Evolutionary conservation across 1,284 basidiomycete genomes (phyloP).

Genomic region (Ustilago shanxiensis): DNA sequence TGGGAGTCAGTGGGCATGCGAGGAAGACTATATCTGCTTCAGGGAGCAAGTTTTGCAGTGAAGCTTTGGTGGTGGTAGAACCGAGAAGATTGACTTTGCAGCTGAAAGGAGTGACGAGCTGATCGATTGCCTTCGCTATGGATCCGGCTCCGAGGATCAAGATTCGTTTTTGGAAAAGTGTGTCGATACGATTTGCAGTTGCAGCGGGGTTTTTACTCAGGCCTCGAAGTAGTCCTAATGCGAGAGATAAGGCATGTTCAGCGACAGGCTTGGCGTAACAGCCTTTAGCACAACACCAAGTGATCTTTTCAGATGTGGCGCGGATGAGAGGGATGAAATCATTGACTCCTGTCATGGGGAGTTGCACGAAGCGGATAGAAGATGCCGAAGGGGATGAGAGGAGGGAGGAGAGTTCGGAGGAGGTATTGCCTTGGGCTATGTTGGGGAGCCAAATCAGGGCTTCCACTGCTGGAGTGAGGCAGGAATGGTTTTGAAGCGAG

Average conservation of each 20-base stretch:
- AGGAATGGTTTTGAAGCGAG: background rate
- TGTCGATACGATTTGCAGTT: background rate
- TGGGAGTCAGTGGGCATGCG: constrained; percentile 43
- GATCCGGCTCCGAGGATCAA: constrained; percentile 52
- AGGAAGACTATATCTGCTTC: constrained; percentile 38
- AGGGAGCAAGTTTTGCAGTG: constrained; percentile 4
- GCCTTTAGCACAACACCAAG: constrained; percentile 54
- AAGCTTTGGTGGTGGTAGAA: constrained; percentile 11
- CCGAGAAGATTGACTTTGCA: constrained; percentile 12
- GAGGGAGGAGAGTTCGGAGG: background rate
- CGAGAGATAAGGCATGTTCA: constrained; percentile 54
- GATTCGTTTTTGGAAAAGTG: constrained; percentile 23
- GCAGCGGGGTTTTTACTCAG: background rate
- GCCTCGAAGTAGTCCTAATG: constrained; percentile 27
- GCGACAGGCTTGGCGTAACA: constrained; percentile 51
- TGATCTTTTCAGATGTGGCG: background rate
- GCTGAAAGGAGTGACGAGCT: constrained; percentile 33
- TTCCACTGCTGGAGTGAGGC: background rate
- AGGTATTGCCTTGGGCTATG: constrained; percentile 17
- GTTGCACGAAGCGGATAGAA: constrained; percentile 43
- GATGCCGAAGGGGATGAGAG: background rate
- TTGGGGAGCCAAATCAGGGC: constrained; percentile 35
- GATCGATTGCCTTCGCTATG: constrained; percentile 21
- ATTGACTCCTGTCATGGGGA: constrained; percentile 60
- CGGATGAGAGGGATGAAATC: constrained; percentile 34